phyloP scores from a whole-genome alignment of 352 stramenopile species.

The Stephanocyclus meneghinianus region DNA sequence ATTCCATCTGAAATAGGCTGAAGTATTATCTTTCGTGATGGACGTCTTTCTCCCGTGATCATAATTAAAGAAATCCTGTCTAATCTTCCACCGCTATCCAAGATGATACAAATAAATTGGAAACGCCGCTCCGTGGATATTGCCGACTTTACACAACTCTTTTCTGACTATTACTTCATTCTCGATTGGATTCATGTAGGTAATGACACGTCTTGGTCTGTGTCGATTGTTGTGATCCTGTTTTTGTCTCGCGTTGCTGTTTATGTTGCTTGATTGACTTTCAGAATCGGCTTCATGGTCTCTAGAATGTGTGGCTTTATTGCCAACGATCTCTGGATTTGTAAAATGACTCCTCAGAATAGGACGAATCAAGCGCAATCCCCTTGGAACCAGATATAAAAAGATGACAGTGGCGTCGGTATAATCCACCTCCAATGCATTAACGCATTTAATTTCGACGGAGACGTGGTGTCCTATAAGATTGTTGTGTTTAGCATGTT shows the following conservation, averaged over 20 bases:
- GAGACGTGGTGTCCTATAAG: slow-evolving; percentile 43
- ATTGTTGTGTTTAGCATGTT: slow-evolving; percentile 22
- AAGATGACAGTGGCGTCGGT: slow-evolving; percentile 68
- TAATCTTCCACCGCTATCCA: not conserved
- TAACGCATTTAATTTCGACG: slow-evolving; percentile 60
- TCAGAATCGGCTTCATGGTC: not conserved
- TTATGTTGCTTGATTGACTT: not conserved
- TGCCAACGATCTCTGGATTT: slow-evolving; percentile 4
- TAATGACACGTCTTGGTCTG: slow-evolving; percentile 53
- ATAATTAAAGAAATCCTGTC: too few species aligned
- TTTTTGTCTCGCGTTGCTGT: not conserved
- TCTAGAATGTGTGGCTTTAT: not conserved
- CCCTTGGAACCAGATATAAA: slow-evolving; percentile 79
- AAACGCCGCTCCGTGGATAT: slow-evolving; percentile 71
- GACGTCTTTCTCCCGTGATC: too few species aligned
- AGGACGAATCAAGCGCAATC: slow-evolving; percentile 65
- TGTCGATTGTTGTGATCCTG: not conserved
- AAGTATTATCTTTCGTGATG: too few species aligned
- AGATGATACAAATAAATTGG: slow-evolving; percentile 73
- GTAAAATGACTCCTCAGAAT: slow-evolving; percentile 31
- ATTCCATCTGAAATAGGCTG: too few species aligned
- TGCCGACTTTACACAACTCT: slow-evolving; percentile 52
- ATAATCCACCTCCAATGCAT: slow-evolving; percentile 71
- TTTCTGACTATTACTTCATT: slow-evolving; percentile 43
- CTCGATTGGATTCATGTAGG: slow-evolving; percentile 74